Evolutionary conservation across 495 filamentous ascomycete genomes (phyloP).

Genomic region (Aspergillus mulundensis): DNA sequence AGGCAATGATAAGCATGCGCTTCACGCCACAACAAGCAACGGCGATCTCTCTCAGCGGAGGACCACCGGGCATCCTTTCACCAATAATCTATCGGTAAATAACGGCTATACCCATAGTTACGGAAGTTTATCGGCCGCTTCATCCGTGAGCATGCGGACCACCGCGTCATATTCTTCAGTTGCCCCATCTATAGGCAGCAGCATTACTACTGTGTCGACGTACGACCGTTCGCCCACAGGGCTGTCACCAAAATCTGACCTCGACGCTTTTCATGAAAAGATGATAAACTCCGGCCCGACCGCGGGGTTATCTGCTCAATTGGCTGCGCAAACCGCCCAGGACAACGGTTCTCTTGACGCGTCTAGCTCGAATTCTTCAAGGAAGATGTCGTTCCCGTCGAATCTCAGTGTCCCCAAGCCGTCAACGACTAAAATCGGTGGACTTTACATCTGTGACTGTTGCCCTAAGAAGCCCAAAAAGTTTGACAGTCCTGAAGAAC

Average conservation of each 20-base stretch:
- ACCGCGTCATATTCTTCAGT: slow-evolving; percentile 71
- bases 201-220: slow-evolving; percentile 66
- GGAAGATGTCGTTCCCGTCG: slow-evolving; percentile 42
- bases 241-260: slow-evolving; percentile 61
- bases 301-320: slow-evolving; percentile 35
- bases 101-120: slow-evolving; percentile 54
- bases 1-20: slow-evolving; percentile 57
- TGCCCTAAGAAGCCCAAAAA: slow-evolving; percentile 99
- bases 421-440: slow-evolving; percentile 32
- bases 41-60: slow-evolving; percentile 66
- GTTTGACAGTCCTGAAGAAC: slow-evolving; percentile 80
- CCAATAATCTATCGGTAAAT: slow-evolving; percentile 55
- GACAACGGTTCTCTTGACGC: slow-evolving; percentile 26
- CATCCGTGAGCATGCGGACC: slow-evolving; percentile 64
- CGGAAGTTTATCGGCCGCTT: slow-evolving; percentile 69
- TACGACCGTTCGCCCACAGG: slow-evolving; percentile 72
- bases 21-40: slow-evolving; percentile 53
- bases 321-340: slow-evolving; percentile 15
- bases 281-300: slow-evolving; percentile 58
- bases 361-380: slow-evolving; percentile 25
- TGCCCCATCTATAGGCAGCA: slow-evolving; percentile 62
- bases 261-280: slow-evolving; percentile 43
- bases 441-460: slow-evolving; percentile 83
- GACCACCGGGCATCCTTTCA: slow-evolving; percentile 54
- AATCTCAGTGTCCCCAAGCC: slow-evolving; percentile 29